Conservation (phyloP, 345 rosid genomes). For the Eutrema yunnanense region DNA sequence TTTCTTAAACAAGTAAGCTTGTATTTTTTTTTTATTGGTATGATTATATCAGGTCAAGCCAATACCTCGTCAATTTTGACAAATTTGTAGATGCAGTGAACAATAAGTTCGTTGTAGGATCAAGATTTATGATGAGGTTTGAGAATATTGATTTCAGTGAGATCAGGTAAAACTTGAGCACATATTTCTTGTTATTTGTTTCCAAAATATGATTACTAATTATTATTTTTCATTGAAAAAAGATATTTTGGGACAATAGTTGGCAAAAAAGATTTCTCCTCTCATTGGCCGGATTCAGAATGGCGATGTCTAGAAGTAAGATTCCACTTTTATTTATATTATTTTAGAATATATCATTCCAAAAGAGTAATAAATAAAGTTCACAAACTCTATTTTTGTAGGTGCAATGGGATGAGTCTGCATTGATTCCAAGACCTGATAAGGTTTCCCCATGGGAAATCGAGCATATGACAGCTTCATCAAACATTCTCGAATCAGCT, state of each 20-base stretch:
- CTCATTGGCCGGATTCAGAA: neutral
- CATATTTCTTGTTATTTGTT: neutral
- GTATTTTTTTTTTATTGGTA: neutral
- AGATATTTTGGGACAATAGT: neutral
- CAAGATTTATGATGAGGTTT: slow-evolving; percentile 60
- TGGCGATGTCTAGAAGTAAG: neutral
- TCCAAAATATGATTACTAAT: neutral
- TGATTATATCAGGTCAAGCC: slow-evolving; percentile 22
- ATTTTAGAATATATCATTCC: too few relatives aligned
- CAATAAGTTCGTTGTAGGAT: slow-evolving; percentile 39
- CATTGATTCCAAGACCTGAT: too few relatives aligned
- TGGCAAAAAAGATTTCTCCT: neutral
- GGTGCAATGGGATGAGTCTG: too few relatives aligned
- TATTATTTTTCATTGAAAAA: neutral
- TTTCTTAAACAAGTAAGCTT: neutral
- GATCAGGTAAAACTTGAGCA: neutral
- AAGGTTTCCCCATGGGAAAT: neutral
- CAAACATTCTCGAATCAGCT: neutral
- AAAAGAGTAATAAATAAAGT: too few relatives aligned
- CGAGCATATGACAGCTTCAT: slow-evolving; percentile 35
- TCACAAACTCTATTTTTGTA: too few relatives aligned
- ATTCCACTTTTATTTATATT: neutral
- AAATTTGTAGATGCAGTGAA: slow-evolving; percentile 48
- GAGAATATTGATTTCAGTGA: slow-evolving; percentile 44
- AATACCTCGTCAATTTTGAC: slow-evolving; percentile 52